Evolutionary conservation across 1,139 yeast species (phyloP).

Genomic region (Yamadazyma atmosphaerica): DNA sequence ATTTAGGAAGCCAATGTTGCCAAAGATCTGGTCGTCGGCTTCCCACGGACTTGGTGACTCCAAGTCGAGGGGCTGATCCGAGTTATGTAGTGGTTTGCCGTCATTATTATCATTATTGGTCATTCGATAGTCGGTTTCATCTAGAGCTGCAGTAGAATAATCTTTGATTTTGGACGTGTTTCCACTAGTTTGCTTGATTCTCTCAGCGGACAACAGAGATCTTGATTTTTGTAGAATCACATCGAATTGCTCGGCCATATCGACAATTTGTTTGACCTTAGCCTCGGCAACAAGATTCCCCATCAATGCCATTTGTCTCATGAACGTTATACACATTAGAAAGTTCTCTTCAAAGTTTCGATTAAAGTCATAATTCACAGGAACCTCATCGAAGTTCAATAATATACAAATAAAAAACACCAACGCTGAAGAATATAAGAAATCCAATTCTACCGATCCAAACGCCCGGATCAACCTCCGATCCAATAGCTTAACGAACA

Average conservation of each 20-base stretch:
- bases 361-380: conserved; percentile 1
- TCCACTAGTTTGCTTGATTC: neutral
- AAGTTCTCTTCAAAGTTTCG: conserved; percentile 22
- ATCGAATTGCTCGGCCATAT: conserved; percentile 15
- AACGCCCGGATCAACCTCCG: conserved; percentile 21
- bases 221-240: conserved; percentile 3
- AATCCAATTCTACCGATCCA: conserved; percentile 31
- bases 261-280: conserved; percentile 22
- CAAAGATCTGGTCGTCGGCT: neutral
- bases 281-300: conserved; percentile 28
- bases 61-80: too few relatives aligned
- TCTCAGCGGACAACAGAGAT: conserved; percentile 5
- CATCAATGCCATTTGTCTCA: conserved; percentile 22
- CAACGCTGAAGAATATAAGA: conserved; percentile 22
- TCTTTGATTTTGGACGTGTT: neutral
- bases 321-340: conserved; percentile 19
- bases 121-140: neutral
- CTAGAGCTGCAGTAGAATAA: neutral
- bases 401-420: conserved; percentile 25
- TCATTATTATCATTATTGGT: neutral
- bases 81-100: too few relatives aligned
- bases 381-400: conserved; percentile 12
- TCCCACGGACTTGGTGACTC: too few relatives aligned
- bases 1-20: neutral
- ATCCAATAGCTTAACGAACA: conserved; percentile 23